A percentile compares a stretch with the other conserved stretches of the same genome.
These are phyloP conservation scores for Diaporthe sp. DNA, from an alignment of 2,329 filamentous ascomycete genomes.

Conservation along the genomic window DNA sequence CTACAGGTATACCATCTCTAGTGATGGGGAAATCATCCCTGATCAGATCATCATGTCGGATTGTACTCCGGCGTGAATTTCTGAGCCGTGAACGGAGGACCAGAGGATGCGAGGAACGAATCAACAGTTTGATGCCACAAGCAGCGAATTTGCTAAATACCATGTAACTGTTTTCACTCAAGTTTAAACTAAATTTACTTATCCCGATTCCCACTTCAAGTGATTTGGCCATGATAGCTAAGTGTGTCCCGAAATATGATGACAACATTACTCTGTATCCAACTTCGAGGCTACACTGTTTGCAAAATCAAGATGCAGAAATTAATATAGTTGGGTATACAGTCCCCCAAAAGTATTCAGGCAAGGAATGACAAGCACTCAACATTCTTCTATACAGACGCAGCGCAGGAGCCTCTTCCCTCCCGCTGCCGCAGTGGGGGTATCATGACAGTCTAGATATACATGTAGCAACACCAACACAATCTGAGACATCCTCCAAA, in stretches of 20 bases:
- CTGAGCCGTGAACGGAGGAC: background rate
- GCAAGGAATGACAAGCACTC: slow-evolving; percentile 3
- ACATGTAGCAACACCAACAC: slow-evolving; percentile 25
- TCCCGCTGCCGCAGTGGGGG: slow-evolving; percentile 29
- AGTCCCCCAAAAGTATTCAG: background rate
- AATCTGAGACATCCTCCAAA: background rate
- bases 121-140: too few species aligned
- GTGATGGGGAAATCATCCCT: background rate
- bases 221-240: too few species aligned
- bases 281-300: background rate
- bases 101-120: too few species aligned
- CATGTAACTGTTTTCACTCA: too few species aligned
- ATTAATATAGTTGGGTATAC: too few species aligned
- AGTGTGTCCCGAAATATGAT: too few species aligned
- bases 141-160: too few species aligned
- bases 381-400: slow-evolving; percentile 19
- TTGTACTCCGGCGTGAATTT: too few species aligned
- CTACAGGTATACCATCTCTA: background rate
- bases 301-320: background rate
- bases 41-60: background rate
- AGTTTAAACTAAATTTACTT: too few species aligned
- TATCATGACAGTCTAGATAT: slow-evolving; percentile 32
- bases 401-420: slow-evolving; percentile 30
- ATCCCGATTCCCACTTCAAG: too few species aligned
- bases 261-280: too few species aligned